Conservation (phyloP, 768 basidiomycete genomes). For the Sporobolomyces phaffii region DNA sequence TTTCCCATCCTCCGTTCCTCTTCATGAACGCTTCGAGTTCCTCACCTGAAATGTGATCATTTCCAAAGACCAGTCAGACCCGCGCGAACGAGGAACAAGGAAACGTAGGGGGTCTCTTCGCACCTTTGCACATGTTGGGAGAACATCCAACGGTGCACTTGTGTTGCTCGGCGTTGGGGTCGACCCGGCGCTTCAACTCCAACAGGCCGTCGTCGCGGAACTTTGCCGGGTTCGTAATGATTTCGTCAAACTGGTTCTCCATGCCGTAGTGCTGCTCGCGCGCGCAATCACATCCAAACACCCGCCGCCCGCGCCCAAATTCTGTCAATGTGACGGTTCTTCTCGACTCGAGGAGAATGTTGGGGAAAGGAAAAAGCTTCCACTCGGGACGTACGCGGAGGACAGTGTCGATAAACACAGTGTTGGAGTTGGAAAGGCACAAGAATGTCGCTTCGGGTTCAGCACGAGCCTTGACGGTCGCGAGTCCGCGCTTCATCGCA, state of each 20-base stretch:
- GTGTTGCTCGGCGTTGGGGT: slow-evolving; percentile 72
- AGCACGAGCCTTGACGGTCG: slow-evolving; percentile 60
- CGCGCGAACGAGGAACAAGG: background rate
- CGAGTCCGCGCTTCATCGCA: slow-evolving; percentile 89
- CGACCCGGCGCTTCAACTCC: slow-evolving; percentile 67
- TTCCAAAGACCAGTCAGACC: background rate
- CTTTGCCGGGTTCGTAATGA: slow-evolving; percentile 86
- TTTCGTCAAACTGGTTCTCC: slow-evolving; percentile 64
- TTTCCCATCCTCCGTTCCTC: slow-evolving; percentile 52
- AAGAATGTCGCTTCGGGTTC: slow-evolving; percentile 71
- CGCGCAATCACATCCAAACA: too few species aligned
- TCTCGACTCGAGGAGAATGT: too few species aligned
- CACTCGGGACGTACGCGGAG: slow-evolving; percentile 56
- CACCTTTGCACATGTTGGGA: slow-evolving; percentile 97
- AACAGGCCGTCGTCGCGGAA: slow-evolving; percentile 69
- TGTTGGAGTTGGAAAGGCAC: slow-evolving; percentile 89
- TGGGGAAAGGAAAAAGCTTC: background rate
- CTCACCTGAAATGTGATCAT: slow-evolving; percentile 72
- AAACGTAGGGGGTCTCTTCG: slow-evolving; percentile 19
- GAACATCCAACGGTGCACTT: slow-evolving; percentile 79
- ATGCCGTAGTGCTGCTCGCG: slow-evolving; percentile 78
- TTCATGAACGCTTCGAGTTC: slow-evolving; percentile 78
- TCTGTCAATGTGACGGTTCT: too few species aligned
- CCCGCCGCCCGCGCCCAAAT: too few species aligned
- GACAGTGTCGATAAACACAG: slow-evolving; percentile 83